Conservation (phyloP, 2,329 filamentous ascomycete genomes). For the Aspergillus sergii region DNA sequence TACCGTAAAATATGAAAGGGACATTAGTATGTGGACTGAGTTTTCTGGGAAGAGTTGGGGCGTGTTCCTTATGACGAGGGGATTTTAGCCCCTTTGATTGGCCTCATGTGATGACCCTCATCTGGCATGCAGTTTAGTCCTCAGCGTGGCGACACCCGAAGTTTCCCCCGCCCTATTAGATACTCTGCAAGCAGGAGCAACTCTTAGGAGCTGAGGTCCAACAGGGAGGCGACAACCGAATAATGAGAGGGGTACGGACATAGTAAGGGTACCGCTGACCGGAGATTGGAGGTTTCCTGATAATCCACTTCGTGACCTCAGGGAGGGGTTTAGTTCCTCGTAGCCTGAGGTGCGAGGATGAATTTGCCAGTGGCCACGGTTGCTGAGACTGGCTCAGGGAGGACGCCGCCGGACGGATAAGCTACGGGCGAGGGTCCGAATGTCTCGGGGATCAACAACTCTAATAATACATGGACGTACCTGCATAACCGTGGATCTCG, state of each 20-base stretch:
- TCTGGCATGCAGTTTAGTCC: conserved; percentile 9
- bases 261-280: not conserved
- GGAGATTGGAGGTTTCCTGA: conserved; percentile 15
- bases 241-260: conserved; percentile 2
- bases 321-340: conserved; percentile 4
- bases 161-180: not conserved
- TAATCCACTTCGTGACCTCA: conserved; percentile 11
- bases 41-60: not conserved
- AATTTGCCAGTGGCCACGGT: conserved; percentile 11
- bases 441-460: conserved; percentile 22
- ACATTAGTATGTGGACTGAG: not conserved
- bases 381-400: not conserved
- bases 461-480: conserved; percentile 23
- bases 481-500: conserved; percentile 20
- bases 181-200: not conserved
- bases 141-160: conserved; percentile 10
- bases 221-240: not conserved
- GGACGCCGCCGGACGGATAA: conserved; percentile 11
- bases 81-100: conserved; percentile 12
- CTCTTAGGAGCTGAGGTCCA: not conserved
- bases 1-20: not conserved
- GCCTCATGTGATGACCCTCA: conserved; percentile 2
- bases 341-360: conserved; percentile 8
- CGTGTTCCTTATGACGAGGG: conserved; percentile 15
- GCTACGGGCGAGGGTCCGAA: conserved; percentile 16